Conservation (phyloP, 2,329 filamentous ascomycete genomes). For the Nigrospora sphaerica region DNA sequence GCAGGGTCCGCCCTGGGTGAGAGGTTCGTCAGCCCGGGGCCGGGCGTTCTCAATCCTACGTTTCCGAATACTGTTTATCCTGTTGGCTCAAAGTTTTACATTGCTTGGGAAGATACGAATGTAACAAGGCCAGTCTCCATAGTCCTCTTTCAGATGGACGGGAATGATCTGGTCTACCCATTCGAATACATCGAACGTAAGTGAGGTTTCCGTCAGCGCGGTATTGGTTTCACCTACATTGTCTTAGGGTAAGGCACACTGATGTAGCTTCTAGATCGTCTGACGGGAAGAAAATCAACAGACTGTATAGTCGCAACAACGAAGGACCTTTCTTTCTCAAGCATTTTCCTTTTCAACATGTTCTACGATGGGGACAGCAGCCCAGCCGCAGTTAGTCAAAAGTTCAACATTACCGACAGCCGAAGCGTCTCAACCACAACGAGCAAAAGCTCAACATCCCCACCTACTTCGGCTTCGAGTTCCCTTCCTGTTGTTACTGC, state of each 20-base stretch:
- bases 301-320: background rate
- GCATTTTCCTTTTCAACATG: background rate
- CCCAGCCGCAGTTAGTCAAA: background rate
- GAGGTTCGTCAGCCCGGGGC: background rate
- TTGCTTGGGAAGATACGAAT: slow-evolving; percentile 1
- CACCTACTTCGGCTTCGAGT: too few relatives aligned
- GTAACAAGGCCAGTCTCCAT: background rate
- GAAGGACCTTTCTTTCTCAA: background rate
- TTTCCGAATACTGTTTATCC: background rate
- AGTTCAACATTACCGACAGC: slow-evolving; percentile 1
- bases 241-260: too few relatives aligned
- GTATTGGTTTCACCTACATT: too few relatives aligned
- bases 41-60: background rate
- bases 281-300: background rate
- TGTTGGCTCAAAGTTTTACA: slow-evolving; percentile 1
- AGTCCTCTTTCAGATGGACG: slow-evolving; percentile 1
- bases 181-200: slow-evolving; percentile 3
- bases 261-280: background rate
- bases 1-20: background rate
- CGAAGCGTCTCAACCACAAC: background rate
- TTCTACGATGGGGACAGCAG: slow-evolving; percentile 1
- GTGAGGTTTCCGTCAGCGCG: background rate
- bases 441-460: background rate
- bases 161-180: background rate
- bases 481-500: too few relatives aligned